Evolutionary conservation across 805 yeast species (phyloP), one percentile per base, ranked within the genome.

Genomic region (Jamesozyma spencerorum): DNA sequence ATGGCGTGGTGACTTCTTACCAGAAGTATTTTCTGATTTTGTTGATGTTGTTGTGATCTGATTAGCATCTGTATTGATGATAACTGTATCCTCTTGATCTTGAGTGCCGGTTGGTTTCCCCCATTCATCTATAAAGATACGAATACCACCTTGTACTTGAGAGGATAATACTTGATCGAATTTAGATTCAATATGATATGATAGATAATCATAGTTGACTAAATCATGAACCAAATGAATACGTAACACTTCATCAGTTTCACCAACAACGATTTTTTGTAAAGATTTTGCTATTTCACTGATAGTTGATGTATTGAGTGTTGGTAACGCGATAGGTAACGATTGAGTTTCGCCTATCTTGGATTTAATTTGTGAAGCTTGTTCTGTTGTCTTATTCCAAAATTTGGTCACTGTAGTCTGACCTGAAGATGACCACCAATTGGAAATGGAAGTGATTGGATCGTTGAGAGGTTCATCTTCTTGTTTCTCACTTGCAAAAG

Each of bases 111-210:
- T 14, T 12, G 64, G 60, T n/a, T 65, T 66, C 11, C 69, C 68
- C 53, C 67, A 65, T 49, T 79, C 79, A 44, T 69, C 70, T 12
- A 80, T 75, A 43, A 72, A 69, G 13, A 81, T 74, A 39, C 74
- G 72, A 36, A 83, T 79, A 13, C 81, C 84, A 31, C 88, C 90
- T 57, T 83, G 87, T 3, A 83, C 90, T 57, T 82, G 90, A 18
- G 68, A 52, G 39, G 68, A 66, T 74, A 83, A 71, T 11, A 81
- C 86, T 39, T 64, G 66, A 48, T 73, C 74, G 56, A 83, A 82
- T 47, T 74, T 75, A 36, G 63, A 58, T 38, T 69, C 69, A 12
- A 79, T 71, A 32, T 55, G 50, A 41, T 51, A 51, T 29, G 47
- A 53, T 38, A 72, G 59, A 12, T 64, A 60, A 43, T 67, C 57